Evolutionary conservation across 169 alveolate genomes (phyloP), one percentile per base, ranked within the genome.

Genomic region (Theileria luwenshuni): DNA sequence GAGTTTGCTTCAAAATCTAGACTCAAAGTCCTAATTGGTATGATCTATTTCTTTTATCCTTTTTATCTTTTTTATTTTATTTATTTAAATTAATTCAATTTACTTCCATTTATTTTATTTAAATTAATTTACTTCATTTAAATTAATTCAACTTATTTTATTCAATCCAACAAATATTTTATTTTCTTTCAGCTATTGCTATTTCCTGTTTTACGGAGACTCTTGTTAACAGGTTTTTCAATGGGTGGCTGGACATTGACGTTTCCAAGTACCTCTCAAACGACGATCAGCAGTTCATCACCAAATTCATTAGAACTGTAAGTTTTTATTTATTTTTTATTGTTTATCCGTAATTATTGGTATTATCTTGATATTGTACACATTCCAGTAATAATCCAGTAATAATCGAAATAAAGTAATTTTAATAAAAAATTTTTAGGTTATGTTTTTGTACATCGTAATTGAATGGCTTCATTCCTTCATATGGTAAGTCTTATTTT

Each of bases 1-100:
- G 87, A 79, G 21, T 67, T 75, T 28, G 59, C 87, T 0, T 54
- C 83, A n/a, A 49, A 56, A 7, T 56, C 65, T 6, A 56, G 65
- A 56, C 30, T 32, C 23, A 56, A 56, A 56, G 65, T 56, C 19
- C 15, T 56, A 56, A 38, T 28, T 56, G 65, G 32, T 28, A 33
- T 21, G 45, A 12, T 12, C 3, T 51, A 3, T 10, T 17, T 13
- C 61, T 51, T n/a, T n/a, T n/a, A n/a, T n/a, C n/a, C n/a, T n/a
- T n/a, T n/a, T n/a, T n/a, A n/a, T n/a, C n/a, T n/a, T n/a, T n/a
- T n/a, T n/a, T n/a, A n/a, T n/a, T n/a, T n/a, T n/a, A n/a, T n/a
- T n/a, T n/a, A n/a, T n/a, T n/a, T n/a, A n/a, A n/a, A n/a, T n/a
- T n/a, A n/a, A n/a, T n/a, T n/a, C n/a, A n/a, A n/a, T n/a, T n/a